Base-by-base conservation (phyloP, 179 eudicot genomes). In the Silene vulgaris region DNA sequence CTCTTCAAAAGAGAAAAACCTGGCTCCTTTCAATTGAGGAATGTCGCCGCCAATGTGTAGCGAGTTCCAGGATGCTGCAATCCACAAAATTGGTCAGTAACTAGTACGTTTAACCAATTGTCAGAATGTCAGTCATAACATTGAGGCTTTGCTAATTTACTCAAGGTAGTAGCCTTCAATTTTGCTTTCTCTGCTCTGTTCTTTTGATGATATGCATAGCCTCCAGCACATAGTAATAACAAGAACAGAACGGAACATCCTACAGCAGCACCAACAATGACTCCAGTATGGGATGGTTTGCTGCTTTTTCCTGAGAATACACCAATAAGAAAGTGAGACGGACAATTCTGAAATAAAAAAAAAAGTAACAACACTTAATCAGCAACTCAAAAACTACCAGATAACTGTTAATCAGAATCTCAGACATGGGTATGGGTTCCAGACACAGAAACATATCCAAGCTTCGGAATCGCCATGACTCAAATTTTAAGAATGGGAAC, bases 11-110 rank as follows among this genome's bases (percentile, higher is more conserved):
- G 89, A 75, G 80, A 90, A 87, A 83, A 83, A 87, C 81, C 87
- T 85, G 30, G 93, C 90, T 78, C 98, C 98, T 80, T 87, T 85
- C 69, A 93, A 72, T 50, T 85, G 88, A 76, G 97, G 96, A 80
- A 87, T 71, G 68, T 82, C 80, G 50, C 95, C 91, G 45, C 81
- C 81, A 59, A 76, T 75, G 74, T 82, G 79, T 19, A 82, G 77
- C 2, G 88, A 65, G 48, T 82, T 85, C 98, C 98, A 93, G 13
- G 91, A 83, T 74, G 85, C 97, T 91, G 87, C 84, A 84, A 4
- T 54, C 59, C 50, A 40, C 30, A 43, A 43, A 63, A 9, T n/a
- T 35, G 61, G 69, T 54, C 8, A 68, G 64, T 20, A 59, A 74
- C 66, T 20, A 64, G 2, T 16, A 32, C 16, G 26, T 6, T 77